Conservation (phyloP, 768 basidiomycete genomes). For the Leccinum incarnatum region DNA sequence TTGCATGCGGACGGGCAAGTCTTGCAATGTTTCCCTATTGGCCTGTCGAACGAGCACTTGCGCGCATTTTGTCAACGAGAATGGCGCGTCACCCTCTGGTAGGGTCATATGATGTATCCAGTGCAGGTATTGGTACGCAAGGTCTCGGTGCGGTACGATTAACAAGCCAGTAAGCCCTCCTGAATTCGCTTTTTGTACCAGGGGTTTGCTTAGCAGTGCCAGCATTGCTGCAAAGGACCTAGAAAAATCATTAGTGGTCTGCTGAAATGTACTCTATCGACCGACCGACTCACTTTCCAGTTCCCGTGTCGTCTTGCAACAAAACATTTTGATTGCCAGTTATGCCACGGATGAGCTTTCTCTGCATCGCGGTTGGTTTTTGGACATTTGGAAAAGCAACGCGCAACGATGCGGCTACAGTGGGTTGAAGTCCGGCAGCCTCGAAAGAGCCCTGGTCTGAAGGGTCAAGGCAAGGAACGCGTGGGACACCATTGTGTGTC, state of each 20-base stretch:
- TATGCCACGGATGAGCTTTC: conserved; percentile 59
- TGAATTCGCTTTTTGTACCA: conserved; percentile 10
- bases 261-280: not conserved
- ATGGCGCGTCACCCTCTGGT: conserved; percentile 29
- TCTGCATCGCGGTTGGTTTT: conserved; percentile 58
- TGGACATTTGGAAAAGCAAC: conserved; percentile 61
- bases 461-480: not conserved
- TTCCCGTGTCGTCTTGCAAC: conserved; percentile 69
- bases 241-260: conserved; percentile 1
- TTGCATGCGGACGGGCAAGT: conserved; percentile 26
- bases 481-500: conserved; percentile 1
- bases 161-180: conserved; percentile 51
- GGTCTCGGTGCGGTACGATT: conserved; percentile 70
- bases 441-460: conserved; percentile 38
- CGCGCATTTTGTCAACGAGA: conserved; percentile 42
- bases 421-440: conserved; percentile 49
- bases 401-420: conserved; percentile 48
- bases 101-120: conserved; percentile 59
- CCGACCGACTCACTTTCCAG: conserved; percentile 62
- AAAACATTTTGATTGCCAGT: conserved; percentile 57
- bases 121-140: conserved; percentile 62
- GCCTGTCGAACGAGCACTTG: conserved; percentile 62
- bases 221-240: conserved; percentile 74
- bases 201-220: conserved; percentile 58
- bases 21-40: conserved; percentile 18